These are phyloP conservation scores for Fragilaria crotonensis DNA, from an alignment of 108 stramenopile species.

Conservation along the genomic window DNA sequence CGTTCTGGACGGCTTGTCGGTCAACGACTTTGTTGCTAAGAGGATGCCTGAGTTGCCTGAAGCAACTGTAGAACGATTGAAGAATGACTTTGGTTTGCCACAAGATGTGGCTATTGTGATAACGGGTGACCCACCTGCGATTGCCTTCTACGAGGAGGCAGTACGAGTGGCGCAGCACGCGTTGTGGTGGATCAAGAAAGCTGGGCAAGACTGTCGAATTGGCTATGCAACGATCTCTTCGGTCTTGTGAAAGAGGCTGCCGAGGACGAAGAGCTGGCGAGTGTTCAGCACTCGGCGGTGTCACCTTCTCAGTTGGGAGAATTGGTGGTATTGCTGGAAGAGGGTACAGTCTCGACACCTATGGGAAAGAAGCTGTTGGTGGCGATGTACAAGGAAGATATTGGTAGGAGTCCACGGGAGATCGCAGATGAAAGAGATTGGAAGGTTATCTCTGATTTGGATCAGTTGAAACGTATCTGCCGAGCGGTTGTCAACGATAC, in stretches of 20 bases:
- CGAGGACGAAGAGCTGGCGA: slow-evolving; percentile 10
- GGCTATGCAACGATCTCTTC: slow-evolving; percentile 80
- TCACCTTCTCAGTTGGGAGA: slow-evolving; percentile 51
- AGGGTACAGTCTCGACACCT: slow-evolving; percentile 61
- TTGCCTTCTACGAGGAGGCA: slow-evolving; percentile 61
- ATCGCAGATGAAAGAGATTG: slow-evolving; percentile 59
- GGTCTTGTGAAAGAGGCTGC: slow-evolving; percentile 64
- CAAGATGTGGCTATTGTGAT: slow-evolving; percentile 52
- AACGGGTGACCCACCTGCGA: slow-evolving; percentile 60
- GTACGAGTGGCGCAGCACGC: slow-evolving; percentile 33
- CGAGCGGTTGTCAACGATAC: slow-evolving; percentile 36
- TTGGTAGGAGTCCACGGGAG: slow-evolving; percentile 23
- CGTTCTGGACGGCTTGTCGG: slow-evolving; percentile 30
- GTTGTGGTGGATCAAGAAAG: slow-evolving; percentile 11
- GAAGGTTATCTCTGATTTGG: slow-evolving; percentile 53
- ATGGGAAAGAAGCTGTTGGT: slow-evolving; percentile 75
- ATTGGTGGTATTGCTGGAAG: slow-evolving; percentile 43
- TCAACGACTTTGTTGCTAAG: slow-evolving; percentile 30
- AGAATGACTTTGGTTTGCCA: slow-evolving; percentile 41
- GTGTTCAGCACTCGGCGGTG: slow-evolving; percentile 46
- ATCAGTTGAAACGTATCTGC: slow-evolving; percentile 42
- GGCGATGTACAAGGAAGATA: slow-evolving; percentile 47
- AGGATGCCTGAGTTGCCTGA: slow-evolving; percentile 61
- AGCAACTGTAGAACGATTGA: slow-evolving; percentile 39
- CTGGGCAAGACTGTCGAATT: slow-evolving; percentile 54